Conservation (phyloP, 495 filamentous ascomycete species). For the Aspergillus baeticus region DNA sequence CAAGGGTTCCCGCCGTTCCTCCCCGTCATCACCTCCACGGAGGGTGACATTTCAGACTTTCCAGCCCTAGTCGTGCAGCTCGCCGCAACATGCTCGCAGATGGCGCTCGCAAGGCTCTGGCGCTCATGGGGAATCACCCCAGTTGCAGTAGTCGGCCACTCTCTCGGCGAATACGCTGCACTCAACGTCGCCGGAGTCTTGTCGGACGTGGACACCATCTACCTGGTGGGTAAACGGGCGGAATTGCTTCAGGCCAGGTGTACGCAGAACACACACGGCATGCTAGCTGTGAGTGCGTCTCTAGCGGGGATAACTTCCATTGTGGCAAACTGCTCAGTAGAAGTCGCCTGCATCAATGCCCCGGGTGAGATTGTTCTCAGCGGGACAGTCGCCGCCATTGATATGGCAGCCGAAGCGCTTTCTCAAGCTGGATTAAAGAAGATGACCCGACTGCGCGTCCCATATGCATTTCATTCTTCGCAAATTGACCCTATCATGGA, state of each 20-base stretch:
- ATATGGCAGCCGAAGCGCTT: constrained; percentile 56
- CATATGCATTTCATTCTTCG: constrained; percentile 75
- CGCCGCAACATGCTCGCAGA: constrained; percentile 75
- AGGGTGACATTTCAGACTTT: constrained; percentile 41
- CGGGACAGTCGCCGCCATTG: constrained; percentile 53
- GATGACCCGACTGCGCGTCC: constrained; percentile 60
- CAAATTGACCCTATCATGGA: constrained; percentile 72
- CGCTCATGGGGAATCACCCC: constrained; percentile 73
- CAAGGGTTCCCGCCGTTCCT: constrained; percentile 69
- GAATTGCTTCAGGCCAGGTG: constrained; percentile 69
- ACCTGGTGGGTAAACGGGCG: constrained; percentile 71
- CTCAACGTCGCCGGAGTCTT: constrained; percentile 75
- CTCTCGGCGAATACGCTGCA: constrained; percentile 78
- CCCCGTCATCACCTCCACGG: constrained; percentile 55
- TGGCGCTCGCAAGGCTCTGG: constrained; percentile 83
- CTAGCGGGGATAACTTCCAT: constrained; percentile 27
- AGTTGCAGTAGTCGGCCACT: constrained; percentile 76
- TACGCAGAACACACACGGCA: constrained; percentile 62
- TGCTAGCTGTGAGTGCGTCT: constrained; percentile 46
- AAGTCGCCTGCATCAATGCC: constrained; percentile 48
- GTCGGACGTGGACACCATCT: constrained; percentile 69
- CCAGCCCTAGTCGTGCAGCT: constrained; percentile 81
- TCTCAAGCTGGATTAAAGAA: constrained; percentile 54
- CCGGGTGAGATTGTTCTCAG: constrained; percentile 45
- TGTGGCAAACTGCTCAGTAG: constrained; percentile 30